A percentile compares a stretch with the other conserved stretches of the same genome.
These are phyloP conservation scores for Aspergillus versicolor DNA, from an alignment of 2,329 filamentous ascomycete species.

Conservation along the genomic window DNA sequence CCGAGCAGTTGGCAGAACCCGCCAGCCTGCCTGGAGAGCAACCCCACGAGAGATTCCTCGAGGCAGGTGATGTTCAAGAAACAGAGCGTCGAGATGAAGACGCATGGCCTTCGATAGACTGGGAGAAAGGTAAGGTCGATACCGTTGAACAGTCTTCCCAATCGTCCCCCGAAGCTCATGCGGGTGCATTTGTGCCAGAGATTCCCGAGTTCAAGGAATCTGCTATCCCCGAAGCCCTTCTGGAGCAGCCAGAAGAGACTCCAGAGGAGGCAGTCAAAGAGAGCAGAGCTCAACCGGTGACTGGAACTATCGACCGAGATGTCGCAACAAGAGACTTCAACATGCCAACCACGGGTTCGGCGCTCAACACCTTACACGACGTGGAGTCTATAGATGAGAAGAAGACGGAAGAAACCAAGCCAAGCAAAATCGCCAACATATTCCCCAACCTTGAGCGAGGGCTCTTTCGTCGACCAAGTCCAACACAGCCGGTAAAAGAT, in stretches of 20 bases:
- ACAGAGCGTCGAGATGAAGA: constrained; percentile 28
- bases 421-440: constrained; percentile 33
- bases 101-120: constrained; percentile 39
- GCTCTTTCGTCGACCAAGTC: constrained; percentile 27
- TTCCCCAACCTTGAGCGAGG: constrained; percentile 38
- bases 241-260: constrained; percentile 12
- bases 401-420: constrained; percentile 20
- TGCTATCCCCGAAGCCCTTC: constrained; percentile 26
- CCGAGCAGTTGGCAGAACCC: constrained; percentile 1
- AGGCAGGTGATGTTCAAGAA: constrained; percentile 1
- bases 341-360: background rate
- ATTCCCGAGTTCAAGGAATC: constrained; percentile 31
- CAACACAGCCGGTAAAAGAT: constrained; percentile 34
- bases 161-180: constrained; percentile 23
- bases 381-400: background rate
- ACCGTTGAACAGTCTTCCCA: constrained; percentile 24
- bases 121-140: constrained; percentile 30
- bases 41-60: background rate
- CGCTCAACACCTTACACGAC: constrained; percentile 12
- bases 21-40: background rate
- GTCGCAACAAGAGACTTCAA: background rate
- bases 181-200: constrained; percentile 20
- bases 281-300: background rate
- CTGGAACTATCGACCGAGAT: background rate
- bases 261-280: constrained; percentile 15